phyloP scores from a whole-genome alignment of 306 rosid genomes.

The Lathyrus oleraceus region DNA sequence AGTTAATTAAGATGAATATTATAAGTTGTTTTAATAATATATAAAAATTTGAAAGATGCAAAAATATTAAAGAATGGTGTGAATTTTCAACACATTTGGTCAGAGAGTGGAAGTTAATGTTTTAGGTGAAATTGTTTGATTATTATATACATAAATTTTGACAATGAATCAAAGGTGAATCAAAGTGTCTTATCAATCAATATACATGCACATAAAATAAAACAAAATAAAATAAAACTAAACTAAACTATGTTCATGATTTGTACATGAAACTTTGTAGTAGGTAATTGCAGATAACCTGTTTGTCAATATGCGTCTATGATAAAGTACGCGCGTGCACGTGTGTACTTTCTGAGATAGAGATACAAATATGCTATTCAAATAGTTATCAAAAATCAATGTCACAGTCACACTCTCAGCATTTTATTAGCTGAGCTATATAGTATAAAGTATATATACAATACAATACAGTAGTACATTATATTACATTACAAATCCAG shows the following conservation, averaged over 20 bases:
- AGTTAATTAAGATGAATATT: neutral
- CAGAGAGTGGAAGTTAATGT: neutral
- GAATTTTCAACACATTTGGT: neutral
- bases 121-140: slow-evolving; percentile 36
- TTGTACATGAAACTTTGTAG: slow-evolving; percentile 21
- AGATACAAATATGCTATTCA: slow-evolving; percentile 26
- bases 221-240: neutral
- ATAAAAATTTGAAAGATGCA: neutral
- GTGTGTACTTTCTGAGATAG: slow-evolving; percentile 12
- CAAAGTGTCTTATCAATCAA: slow-evolving; percentile 33
- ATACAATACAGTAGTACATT: neutral
- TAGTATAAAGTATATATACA: neutral
- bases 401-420: slow-evolving; percentile 12
- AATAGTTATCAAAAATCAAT: slow-evolving; percentile 33
- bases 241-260: slow-evolving; percentile 24
- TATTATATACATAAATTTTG: slow-evolving; percentile 17
- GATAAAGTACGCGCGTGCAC: slow-evolving; percentile 50
- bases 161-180: slow-evolving; percentile 14
- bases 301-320: slow-evolving; percentile 34
- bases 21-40: neutral
- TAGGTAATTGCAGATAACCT: slow-evolving; percentile 37
- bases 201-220: slow-evolving; percentile 16
- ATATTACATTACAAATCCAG: slow-evolving; percentile 22
- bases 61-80: neutral
- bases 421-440: slow-evolving; percentile 25